Base-by-base conservation (phyloP, 1,284 basidiomycete genomes). In the Lentinula novae-zelandiae region DNA sequence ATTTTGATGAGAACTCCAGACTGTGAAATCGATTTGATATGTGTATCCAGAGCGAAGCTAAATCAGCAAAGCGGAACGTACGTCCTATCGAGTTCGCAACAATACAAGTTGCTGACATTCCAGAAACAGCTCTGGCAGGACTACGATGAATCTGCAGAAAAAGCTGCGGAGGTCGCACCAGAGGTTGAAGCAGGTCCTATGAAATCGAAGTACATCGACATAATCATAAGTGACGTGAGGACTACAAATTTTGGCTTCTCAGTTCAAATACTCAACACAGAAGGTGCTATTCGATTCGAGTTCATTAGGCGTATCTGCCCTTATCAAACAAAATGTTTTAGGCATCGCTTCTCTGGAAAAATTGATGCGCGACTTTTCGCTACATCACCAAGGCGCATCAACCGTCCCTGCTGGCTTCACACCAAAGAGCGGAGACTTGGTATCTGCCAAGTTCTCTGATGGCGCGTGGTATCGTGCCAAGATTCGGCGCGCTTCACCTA, bases 391-490 rank as follows among this genome's bases (percentile, higher is more conserved):
- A 55, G 84, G 84, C 42, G 79, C 86, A 17, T 73, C 83, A 4
- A 74, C 82, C 6, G 71, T 82, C 5, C 78, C 90, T 0, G 67
- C 86, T 33, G 83, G 82, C 56, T 96, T 94, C 70, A 76, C 79
- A 3, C 96, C 95, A 1, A 87, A 84, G 69, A 84, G 82, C 17
- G 95, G 95, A 33, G 95, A 98, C 63, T 80, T 97, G 22, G 93
- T 98, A 17, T 93, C 93, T 22, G 95, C 90, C 8, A 92, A 91
- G 71, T 93, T 92, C 74, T 91, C 89, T 20, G 95, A 97, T 73
- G 90, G 92, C 27, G 83, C 89, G 62, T 98, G 95, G 95, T 98
- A 97, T 74, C 90, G 95, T 60, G 95, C 95, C 48, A 91, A 87
- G 76, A 88, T 97, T 64, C 89, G 89, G 63, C 84, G 90, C 40